phyloP scores from a whole-genome alignment of 2,329 filamentous ascomycete species.

The Neopestalotiopsis rosae region DNA sequence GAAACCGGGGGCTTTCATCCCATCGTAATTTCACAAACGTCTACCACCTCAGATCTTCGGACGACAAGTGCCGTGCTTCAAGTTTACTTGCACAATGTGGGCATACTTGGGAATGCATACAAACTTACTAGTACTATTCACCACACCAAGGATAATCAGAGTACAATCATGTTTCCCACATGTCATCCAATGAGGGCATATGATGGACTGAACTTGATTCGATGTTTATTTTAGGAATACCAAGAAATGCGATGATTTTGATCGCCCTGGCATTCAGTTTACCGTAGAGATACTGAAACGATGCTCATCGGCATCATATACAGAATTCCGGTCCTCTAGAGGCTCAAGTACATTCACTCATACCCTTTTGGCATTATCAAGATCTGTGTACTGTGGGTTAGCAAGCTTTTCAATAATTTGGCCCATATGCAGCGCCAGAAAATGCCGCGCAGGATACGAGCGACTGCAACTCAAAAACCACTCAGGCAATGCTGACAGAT shows the following conservation, averaged over 20 bases:
- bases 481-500: background rate
- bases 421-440: background rate
- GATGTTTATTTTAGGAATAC: background rate
- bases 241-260: background rate
- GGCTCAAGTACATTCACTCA: background rate
- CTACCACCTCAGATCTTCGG: conserved; percentile 1
- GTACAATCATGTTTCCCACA: background rate
- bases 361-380: background rate
- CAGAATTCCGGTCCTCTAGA: background rate
- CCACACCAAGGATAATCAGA: background rate
- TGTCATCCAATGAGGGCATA: conserved; percentile 12
- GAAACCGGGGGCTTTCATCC: background rate
- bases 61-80: conserved; percentile 12
- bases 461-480: background rate
- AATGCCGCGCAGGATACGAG: background rate
- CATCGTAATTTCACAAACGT: conserved; percentile 11
- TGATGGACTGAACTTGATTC: background rate
- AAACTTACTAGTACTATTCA: background rate
- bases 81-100: background rate
- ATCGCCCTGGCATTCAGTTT: background rate
- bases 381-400: background rate
- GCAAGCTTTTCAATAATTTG: background rate
- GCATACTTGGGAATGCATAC: background rate
- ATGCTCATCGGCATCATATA: background rate
- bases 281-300: background rate